These are phyloP conservation scores for Protea cynaroides DNA, from an alignment of 164 flowering plant genomes.

Conservation along the genomic window DNA sequence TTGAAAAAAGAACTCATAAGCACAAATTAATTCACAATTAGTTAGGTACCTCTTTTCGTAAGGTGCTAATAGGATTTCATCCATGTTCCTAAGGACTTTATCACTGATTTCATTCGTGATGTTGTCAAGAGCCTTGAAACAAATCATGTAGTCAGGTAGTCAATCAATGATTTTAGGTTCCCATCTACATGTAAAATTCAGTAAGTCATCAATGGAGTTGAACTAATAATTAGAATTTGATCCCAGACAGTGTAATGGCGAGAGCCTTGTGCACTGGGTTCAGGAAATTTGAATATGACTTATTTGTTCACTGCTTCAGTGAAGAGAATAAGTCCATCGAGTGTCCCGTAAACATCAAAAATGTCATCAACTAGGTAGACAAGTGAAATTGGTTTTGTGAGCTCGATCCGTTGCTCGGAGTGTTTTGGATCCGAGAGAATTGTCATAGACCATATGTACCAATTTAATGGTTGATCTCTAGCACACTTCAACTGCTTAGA, in stretches of 20 bases:
- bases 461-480: conserved; percentile 20
- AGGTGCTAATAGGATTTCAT: no score
- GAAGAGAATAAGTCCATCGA: conserved; percentile 15
- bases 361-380: conserved; percentile 20
- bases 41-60: no score
- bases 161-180: background rate
- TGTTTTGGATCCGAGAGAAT: conserved; percentile 16
- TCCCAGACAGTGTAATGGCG: no score
- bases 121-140: background rate
- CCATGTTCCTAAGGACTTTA: no score
- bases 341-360: conserved; percentile 22
- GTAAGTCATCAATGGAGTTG: no score
- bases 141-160: background rate
- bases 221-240: no score
- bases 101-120: no score
- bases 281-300: no score
- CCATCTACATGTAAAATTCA: background rate
- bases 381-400: conserved; percentile 15
- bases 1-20: no score
- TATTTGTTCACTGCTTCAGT: conserved; percentile 15
- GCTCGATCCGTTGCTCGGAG: conserved; percentile 11
- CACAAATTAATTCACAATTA: no score
- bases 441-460: conserved; percentile 18
- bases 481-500: conserved; percentile 9
- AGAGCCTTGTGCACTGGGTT: no score